These are phyloP conservation scores for Suillus placidus DNA, from an alignment of 768 basidiomycete species.

Conservation along the genomic window DNA sequence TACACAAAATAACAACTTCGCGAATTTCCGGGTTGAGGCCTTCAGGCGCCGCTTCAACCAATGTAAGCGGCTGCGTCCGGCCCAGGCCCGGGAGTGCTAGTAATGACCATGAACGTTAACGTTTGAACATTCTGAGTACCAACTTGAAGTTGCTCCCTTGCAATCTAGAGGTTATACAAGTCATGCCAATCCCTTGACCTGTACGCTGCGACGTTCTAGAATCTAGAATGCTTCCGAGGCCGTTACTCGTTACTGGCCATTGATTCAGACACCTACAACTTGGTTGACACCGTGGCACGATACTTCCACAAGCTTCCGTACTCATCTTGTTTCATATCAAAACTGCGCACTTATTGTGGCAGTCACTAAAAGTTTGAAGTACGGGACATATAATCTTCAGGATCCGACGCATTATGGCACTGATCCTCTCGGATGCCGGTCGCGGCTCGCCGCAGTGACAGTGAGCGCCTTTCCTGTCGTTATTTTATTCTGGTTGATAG, in stretches of 20 bases:
- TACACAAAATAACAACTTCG: constrained; percentile 20
- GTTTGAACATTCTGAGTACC: too few relatives aligned
- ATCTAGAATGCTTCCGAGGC: neutral
- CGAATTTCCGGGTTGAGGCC: constrained; percentile 28
- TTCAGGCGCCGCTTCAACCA: constrained; percentile 25
- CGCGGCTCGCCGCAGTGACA: neutral
- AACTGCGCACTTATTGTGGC: neutral
- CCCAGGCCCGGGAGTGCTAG: too few relatives aligned
- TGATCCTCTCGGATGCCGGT: neutral
- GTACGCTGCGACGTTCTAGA: neutral
- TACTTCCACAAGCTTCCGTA: neutral
- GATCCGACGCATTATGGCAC: neutral
- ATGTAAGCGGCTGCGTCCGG: neutral
- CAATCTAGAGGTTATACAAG: neutral
- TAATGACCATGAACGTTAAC: too few relatives aligned
- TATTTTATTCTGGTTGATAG: neutral
- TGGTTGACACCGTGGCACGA: neutral
- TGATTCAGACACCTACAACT: neutral
- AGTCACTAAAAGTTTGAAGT: neutral
- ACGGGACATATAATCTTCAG: neutral
- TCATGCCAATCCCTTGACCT: neutral
- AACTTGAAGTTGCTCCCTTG: too few relatives aligned
- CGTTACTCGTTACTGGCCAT: neutral
- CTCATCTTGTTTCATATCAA: neutral
- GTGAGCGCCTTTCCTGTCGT: neutral